Percentiles rank a stretch among this genome's conserved stretches.
Evolutionary conservation across 192 early-diverging fungal genomes (phyloP).

Genomic region (Backusella tuberculispora): DNA sequence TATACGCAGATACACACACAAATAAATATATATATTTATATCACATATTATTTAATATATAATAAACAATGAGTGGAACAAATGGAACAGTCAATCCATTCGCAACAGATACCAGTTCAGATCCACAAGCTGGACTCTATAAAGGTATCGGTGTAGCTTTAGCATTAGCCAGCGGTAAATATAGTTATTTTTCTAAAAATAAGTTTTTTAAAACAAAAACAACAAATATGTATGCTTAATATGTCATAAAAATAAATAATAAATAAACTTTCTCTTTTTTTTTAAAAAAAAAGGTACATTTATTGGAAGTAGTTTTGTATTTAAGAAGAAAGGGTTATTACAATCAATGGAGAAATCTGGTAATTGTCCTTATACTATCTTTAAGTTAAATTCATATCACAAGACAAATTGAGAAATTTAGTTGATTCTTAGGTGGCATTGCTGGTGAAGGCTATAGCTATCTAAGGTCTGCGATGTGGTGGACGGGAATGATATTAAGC

Average conservation of each 20-base stretch:
- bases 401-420: slow-evolving; percentile 17
- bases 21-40: neutral
- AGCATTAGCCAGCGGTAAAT: slow-evolving; percentile 66
- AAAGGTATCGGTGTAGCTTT: slow-evolving; percentile 83
- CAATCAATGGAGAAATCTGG: slow-evolving; percentile 68
- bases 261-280: slow-evolving; percentile 3
- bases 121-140: slow-evolving; percentile 40
- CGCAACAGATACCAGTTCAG: neutral
- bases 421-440: slow-evolving; percentile 35
- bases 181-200: neutral
- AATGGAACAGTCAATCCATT: slow-evolving; percentile 26
- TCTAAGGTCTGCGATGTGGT: slow-evolving; percentile 58
- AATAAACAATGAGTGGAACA: slow-evolving; percentile 16
- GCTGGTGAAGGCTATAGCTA: slow-evolving; percentile 63
- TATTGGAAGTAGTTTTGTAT: slow-evolving; percentile 92
- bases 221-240: neutral
- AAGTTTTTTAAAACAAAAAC: neutral
- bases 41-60: neutral
- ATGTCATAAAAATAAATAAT: slow-evolving; percentile 6
- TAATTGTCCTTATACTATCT: neutral
- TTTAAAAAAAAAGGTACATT: slow-evolving; percentile 67
- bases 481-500: slow-evolving; percentile 65
- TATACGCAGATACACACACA: too few species aligned
- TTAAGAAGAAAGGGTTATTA: slow-evolving; percentile 94
- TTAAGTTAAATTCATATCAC: neutral